Conservation (phyloP, 225 moss, liverwort and hornwort species). For the Sphagnum tenellum region DNA sequence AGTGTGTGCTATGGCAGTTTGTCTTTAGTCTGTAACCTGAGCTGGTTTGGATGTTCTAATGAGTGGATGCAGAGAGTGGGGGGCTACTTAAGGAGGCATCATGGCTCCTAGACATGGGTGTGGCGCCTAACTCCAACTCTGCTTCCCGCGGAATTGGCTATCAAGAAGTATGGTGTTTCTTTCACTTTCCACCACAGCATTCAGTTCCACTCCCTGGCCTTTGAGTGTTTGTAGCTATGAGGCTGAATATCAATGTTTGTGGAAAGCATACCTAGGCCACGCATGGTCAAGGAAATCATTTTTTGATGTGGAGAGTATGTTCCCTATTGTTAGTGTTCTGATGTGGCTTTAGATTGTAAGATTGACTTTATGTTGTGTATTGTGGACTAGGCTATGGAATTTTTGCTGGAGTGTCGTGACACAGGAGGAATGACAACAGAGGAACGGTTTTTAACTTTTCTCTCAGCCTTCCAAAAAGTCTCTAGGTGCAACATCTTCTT, state of each 20-base stretch:
- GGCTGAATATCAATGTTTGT: too few relatives aligned
- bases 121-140: slow-evolving; percentile 63
- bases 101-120: slow-evolving; percentile 70
- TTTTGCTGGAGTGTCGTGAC: slow-evolving; percentile 52
- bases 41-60: background rate
- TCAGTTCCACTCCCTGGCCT: background rate
- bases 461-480: slow-evolving; percentile 69
- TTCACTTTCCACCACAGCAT: background rate
- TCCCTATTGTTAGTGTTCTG: too few relatives aligned
- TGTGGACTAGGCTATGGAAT: slow-evolving; percentile 66
- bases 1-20: too few relatives aligned
- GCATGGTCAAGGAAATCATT: too few relatives aligned
- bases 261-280: too few relatives aligned
- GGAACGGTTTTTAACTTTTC: slow-evolving; percentile 38
- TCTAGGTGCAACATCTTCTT: slow-evolving; percentile 40
- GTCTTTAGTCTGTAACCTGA: too few relatives aligned
- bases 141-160: slow-evolving; percentile 95
- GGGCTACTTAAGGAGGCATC: slow-evolving; percentile 81
- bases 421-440: slow-evolving; percentile 50
- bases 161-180: slow-evolving; percentile 49
- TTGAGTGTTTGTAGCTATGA: too few relatives aligned
- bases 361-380: background rate
- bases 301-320: too few relatives aligned
- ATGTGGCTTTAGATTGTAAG: background rate
- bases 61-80: slow-evolving; percentile 33